A percentile compares a stretch with the other conserved stretches of the same genome.
These are phyloP conservation scores for Magnolia kwangsiensis DNA, from an alignment of 164 flowering plant species.

Conservation along the genomic window DNA sequence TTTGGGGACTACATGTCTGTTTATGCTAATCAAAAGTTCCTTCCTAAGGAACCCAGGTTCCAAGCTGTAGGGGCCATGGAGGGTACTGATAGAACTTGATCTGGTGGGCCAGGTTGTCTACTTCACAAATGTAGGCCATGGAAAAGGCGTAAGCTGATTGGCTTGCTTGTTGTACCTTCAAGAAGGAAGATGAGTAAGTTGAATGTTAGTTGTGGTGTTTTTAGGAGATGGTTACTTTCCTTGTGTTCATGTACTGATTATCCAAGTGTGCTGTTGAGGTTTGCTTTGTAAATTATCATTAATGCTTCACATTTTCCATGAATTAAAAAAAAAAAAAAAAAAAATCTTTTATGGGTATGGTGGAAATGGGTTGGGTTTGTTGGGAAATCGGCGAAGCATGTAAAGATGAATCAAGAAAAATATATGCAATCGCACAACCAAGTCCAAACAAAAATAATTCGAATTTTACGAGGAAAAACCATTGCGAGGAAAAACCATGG, in stretches of 20 bases:
- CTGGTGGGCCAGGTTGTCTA: background rate
- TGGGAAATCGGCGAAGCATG: too few species aligned
- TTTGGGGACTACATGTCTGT: conserved; percentile 91
- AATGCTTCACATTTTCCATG: background rate
- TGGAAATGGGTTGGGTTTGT: too few species aligned
- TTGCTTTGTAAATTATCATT: background rate
- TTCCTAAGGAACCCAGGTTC: conserved; percentile 88
- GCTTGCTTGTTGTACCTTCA: background rate
- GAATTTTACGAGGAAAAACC: too few species aligned
- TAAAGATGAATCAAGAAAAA: too few species aligned
- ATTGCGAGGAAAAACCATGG: too few species aligned
- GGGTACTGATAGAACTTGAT: background rate
- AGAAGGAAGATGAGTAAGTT: background rate
- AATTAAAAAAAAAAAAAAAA: too few species aligned
- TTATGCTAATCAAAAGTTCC: conserved; percentile 77
- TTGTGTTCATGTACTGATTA: background rate
- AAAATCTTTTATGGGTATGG: too few species aligned
- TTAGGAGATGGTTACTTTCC: background rate
- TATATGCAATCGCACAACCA: too few species aligned
- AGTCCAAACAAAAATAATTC: too few species aligned
- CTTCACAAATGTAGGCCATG: background rate
- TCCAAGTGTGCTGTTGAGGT: background rate
- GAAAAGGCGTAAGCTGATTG: background rate
- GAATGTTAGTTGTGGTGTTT: background rate
- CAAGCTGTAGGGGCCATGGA: conserved; percentile 41